phyloP scores from a whole-genome alignment of 2,329 filamentous ascomycete species.

The Lachnellula suecica region DNA sequence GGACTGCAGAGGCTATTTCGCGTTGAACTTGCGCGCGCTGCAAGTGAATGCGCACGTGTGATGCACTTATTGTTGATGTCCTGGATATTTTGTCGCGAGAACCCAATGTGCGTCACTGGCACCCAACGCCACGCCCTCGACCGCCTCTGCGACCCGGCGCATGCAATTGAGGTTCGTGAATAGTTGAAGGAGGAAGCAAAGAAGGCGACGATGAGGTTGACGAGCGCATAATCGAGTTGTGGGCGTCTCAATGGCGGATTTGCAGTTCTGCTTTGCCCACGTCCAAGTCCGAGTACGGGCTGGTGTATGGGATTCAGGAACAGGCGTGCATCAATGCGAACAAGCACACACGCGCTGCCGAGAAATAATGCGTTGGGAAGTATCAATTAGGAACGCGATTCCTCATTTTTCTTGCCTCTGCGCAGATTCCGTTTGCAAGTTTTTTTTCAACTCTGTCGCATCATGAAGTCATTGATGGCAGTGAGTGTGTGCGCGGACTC shows the following conservation, averaged over 20 bases:
- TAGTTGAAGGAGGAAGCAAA: slow-evolving; percentile 1
- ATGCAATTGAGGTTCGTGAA: slow-evolving; percentile 3
- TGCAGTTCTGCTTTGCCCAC: not conserved
- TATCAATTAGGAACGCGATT: no score
- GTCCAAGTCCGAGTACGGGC: not conserved
- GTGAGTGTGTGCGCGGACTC: no score
- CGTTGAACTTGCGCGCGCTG: not conserved
- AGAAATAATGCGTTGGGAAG: no score
- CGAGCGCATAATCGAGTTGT: slow-evolving; percentile 23
- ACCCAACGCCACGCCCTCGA: not conserved
- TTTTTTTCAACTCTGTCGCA: not conserved
- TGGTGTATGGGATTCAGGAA: not conserved
- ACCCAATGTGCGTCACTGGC: slow-evolving; percentile 1
- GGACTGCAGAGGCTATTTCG: not conserved
- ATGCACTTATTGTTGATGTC: no score
- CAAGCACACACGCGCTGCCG: not conserved
- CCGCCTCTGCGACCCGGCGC: not conserved
- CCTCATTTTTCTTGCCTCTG: not conserved
- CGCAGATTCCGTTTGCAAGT: slow-evolving; percentile 2
- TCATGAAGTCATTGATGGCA: slow-evolving; percentile 1
- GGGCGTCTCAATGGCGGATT: slow-evolving; percentile 10
- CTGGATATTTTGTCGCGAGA: no score
- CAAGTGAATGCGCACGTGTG: no score
- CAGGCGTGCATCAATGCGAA: not conserved
- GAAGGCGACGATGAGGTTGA: slow-evolving; percentile 11